Evolutionary conservation across 1,284 basidiomycete genomes (phyloP).

Genomic region (Spongispora temasekensis): DNA sequence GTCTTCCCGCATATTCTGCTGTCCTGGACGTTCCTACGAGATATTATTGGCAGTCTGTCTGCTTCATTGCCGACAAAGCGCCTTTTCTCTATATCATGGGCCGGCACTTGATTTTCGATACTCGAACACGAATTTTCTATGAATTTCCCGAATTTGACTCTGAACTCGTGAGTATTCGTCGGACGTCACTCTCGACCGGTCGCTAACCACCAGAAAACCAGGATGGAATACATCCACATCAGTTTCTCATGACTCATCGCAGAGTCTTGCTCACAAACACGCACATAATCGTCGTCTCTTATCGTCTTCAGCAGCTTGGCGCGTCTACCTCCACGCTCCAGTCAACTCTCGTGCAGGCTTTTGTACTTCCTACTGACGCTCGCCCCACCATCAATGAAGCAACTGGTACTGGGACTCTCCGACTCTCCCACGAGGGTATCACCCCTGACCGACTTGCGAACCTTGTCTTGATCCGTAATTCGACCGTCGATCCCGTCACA

Average conservation of each 20-base stretch:
- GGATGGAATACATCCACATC: not conserved
- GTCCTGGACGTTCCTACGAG: not conserved
- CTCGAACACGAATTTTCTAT: slow-evolving; percentile 9
- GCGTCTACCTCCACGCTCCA: not conserved
- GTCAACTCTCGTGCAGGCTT: slow-evolving; percentile 5
- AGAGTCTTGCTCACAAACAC: slow-evolving; percentile 6
- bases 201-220: no score
- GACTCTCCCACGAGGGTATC: slow-evolving; percentile 7
- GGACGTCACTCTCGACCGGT: no score
- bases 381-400: not conserved
- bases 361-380: not conserved
- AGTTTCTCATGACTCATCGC: not conserved
- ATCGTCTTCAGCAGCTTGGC: not conserved
- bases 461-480: slow-evolving; percentile 6
- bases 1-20: not conserved
- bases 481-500: not conserved
- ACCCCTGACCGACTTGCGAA: not conserved
- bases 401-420: not conserved
- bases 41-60: not conserved
- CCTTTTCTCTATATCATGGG: slow-evolving; percentile 1
- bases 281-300: slow-evolving; percentile 5
- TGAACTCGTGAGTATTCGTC: not conserved
- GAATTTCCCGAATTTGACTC: slow-evolving; percentile 2
- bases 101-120: slow-evolving; percentile 7
- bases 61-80: not conserved